A percentile compares a stretch with the other conserved stretches of the same genome.
Conservation (phyloP, 495 filamentous ascomycete species). For the Margaritispora aquatica region DNA sequence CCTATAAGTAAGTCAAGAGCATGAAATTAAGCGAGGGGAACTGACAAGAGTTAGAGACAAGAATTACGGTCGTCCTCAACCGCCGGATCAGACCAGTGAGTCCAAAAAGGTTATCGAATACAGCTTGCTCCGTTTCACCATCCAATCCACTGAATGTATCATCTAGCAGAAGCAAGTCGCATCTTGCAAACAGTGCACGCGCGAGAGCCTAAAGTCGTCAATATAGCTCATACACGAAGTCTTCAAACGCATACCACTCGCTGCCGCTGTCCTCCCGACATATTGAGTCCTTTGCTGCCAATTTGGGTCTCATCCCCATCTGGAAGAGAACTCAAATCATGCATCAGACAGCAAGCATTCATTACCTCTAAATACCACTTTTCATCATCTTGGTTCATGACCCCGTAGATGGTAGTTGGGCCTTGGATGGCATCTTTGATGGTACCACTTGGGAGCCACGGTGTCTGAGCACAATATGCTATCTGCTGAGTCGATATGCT, state of each 20-base stretch:
- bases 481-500: conserved; percentile 56
- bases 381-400: conserved; percentile 25
- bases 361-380: conserved; percentile 51
- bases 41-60: conserved; percentile 32
- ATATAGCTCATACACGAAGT: background rate
- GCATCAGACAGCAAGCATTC: conserved; percentile 45
- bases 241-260: conserved; percentile 30
- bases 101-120: conserved; percentile 31
- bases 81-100: conserved; percentile 31
- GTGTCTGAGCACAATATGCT: conserved; percentile 73
- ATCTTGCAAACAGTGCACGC: conserved; percentile 26
- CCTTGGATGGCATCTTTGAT: conserved; percentile 42
- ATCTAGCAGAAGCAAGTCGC: conserved; percentile 27
- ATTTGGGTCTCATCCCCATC: conserved; percentile 50
- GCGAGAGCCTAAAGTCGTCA: conserved; percentile 19
- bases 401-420: conserved; percentile 30
- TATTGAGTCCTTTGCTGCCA: conserved; percentile 54
- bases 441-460: conserved; percentile 84
- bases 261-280: conserved; percentile 62
- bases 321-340: conserved; percentile 48
- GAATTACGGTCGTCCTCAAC: conserved; percentile 32
- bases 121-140: conserved; percentile 19
- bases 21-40: background rate
- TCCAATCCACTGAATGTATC: conserved; percentile 31
- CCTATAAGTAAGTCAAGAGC: background rate